phyloP scores from a whole-genome alignment of 305 asterid species.

The Nicotiana rustica region DNA sequence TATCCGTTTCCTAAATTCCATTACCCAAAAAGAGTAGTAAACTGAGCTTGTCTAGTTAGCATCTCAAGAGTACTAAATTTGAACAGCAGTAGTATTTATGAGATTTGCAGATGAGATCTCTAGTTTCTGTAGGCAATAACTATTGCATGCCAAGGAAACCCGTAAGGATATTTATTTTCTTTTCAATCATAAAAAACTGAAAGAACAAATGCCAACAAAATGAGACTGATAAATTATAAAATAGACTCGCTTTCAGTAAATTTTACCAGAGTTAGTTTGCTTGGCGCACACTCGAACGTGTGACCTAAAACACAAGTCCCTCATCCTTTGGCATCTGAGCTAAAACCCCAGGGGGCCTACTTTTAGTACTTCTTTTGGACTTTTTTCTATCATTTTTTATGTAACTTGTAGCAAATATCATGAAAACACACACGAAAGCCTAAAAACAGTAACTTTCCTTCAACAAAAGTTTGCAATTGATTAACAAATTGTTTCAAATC shows the following conservation, averaged over 20 bases:
- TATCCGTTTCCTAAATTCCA: background rate
- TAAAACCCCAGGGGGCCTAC: too few relatives aligned
- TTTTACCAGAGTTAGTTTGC: too few relatives aligned
- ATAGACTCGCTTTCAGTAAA: too few relatives aligned
- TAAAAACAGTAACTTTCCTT: background rate
- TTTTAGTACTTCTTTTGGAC: background rate
- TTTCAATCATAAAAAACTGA: background rate
- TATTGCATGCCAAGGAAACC: background rate
- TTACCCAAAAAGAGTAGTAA: background rate
- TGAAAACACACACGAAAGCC: background rate
- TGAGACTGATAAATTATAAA: too few relatives aligned
- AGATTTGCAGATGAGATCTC: conserved; percentile 5
- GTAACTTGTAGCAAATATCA: background rate
- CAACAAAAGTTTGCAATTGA: background rate
- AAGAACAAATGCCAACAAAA: background rate
- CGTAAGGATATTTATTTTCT: background rate
- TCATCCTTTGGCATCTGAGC: too few relatives aligned
- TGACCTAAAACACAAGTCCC: too few relatives aligned
- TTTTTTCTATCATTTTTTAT: background rate
- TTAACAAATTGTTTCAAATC: background rate
- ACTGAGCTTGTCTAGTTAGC: background rate
- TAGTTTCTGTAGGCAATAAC: background rate
- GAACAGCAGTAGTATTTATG: background rate
- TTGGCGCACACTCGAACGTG: too few relatives aligned
- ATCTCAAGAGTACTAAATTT: background rate